A percentile compares a stretch with the other conserved stretches of the same genome.
These are phyloP conservation scores for Phytophthora ohioensis DNA, from an alignment of 352 stramenopile genomes.

Conservation along the genomic window DNA sequence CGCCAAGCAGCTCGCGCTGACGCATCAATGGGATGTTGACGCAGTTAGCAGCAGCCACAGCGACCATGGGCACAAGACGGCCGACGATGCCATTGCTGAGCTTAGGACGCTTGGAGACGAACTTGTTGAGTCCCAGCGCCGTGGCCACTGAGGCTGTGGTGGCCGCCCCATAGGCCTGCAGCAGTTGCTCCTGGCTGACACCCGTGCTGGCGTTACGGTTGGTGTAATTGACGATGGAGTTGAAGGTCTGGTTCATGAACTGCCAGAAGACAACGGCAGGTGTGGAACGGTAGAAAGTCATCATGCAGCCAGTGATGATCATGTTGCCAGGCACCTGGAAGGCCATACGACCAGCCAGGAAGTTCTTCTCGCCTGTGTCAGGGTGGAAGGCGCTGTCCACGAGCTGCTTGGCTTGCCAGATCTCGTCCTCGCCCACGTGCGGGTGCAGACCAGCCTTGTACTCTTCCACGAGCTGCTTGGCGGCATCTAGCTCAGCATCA, in stretches of 20 bases:
- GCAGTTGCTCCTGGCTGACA: conserved; percentile 79
- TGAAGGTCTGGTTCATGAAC: conserved; percentile 94
- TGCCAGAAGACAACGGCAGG: conserved; percentile 89
- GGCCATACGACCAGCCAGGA: conserved; percentile 85
- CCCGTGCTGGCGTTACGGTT: conserved; percentile 93
- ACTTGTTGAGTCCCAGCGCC: conserved; percentile 80
- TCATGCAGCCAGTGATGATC: conserved; percentile 89
- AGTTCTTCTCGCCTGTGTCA: conserved; percentile 92
- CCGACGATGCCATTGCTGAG: conserved; percentile 72
- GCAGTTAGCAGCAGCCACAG: conserved; percentile 88
- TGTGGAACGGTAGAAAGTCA: conserved; percentile 87
- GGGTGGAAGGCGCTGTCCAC: conserved; percentile 91
- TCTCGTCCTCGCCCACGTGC: conserved; percentile 64
- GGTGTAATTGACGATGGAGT: conserved; percentile 94
- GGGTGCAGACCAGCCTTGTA: conserved; percentile 58
- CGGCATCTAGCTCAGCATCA: conserved; percentile 75
- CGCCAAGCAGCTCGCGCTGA: conserved; percentile 85
- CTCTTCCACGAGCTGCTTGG: conserved; percentile 76
- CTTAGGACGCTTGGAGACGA: conserved; percentile 63
- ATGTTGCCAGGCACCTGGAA: conserved; percentile 92
- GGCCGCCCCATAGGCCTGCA: conserved; percentile 83
- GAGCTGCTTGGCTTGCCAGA: conserved; percentile 89
- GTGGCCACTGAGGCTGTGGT: conserved; percentile 85
- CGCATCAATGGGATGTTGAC: conserved; percentile 93
- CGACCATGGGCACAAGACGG: conserved; percentile 83